Evolutionary conservation across 2,329 filamentous ascomycete genomes (phyloP), one percentile per base, ranked within the genome.

Genomic region (Colletotrichum lini): DNA sequence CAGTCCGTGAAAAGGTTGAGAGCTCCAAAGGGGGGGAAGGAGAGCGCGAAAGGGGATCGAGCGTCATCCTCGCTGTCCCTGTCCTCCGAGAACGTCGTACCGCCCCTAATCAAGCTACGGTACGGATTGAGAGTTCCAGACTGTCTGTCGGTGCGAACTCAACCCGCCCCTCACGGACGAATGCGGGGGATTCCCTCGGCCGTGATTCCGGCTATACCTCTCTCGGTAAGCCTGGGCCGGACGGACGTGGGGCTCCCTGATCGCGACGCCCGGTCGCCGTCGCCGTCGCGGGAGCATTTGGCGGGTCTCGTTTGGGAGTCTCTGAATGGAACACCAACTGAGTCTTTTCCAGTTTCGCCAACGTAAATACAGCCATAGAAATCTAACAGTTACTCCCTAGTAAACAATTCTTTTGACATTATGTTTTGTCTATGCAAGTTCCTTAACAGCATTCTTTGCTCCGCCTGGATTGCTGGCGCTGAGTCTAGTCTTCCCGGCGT

Each of bases 31-130:
- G 40, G 18, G 9, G 30, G 40, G 30, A 45, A 23, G n/a, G 8
- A 26, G 35, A 38, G 42, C 8, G 38, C 38, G 7, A 10, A 57
- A 35, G 54, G 30, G 61, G 67, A 26, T 70, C 67, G 47, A 70
- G 67, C 67, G 40, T 30, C 30, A 9, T 35, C 8, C 30, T 35
- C 30, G 10, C 50, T 26, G 12, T 42, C 8, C 23, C 45, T 23
- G 16, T 47, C 54, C 15, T 21, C 13, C 8, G 16, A 13, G 15
- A 70, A 56, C 54, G 61, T 56, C 62, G 56, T 59, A 30, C 30
- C 40, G 44, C 45, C 65, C 30, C 53, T 53, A 16, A 59, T 52
- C 16, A 42, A 52, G 54, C 18, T 30, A 42, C 26, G 38, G 47
- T 30, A 42, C 26, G 38, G 47, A 53, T 53, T 21, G 26, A 60